These are phyloP conservation scores for Avicennia marina DNA, from an alignment of 257 asterid species.

Conservation along the genomic window DNA sequence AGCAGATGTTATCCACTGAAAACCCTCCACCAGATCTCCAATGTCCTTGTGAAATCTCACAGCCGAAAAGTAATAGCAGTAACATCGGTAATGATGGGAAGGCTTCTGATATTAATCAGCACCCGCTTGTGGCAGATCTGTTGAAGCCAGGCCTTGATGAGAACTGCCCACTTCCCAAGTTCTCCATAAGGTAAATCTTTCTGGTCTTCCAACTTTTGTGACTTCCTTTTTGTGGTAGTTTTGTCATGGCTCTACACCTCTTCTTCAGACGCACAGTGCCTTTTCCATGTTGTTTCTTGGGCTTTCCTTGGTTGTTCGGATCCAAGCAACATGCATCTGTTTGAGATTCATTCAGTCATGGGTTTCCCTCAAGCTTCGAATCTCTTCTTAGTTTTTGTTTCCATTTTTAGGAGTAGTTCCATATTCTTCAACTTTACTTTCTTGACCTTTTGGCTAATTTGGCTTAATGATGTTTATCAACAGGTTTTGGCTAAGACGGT, in stretches of 20 bases:
- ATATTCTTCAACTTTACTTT: too few relatives aligned
- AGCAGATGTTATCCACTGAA: conserved; percentile 98
- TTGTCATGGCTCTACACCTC: not conserved
- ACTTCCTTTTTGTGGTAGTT: not conserved
- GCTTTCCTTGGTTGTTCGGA: too few relatives aligned
- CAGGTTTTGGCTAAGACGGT: conserved; percentile 22
- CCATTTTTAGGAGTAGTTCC: too few relatives aligned
- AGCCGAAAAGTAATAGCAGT: conserved; percentile 29
- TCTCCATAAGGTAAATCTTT: conserved; percentile 74
- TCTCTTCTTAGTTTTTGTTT: too few relatives aligned
- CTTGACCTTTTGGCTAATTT: not conserved
- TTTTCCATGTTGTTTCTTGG: too few relatives aligned
- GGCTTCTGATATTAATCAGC: conserved; percentile 35
- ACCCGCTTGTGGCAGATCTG: conserved; percentile 60
- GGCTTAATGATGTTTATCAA: not conserved
- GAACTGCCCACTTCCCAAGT: conserved; percentile 48
- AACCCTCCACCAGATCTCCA: conserved; percentile 80
- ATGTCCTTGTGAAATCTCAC: conserved; percentile 47
- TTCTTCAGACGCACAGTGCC: too few relatives aligned
- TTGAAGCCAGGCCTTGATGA: conserved; percentile 50
- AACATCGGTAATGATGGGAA: conserved; percentile 40
- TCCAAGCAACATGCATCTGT: too few relatives aligned
- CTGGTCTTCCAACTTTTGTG: not conserved
- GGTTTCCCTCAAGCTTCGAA: too few relatives aligned
- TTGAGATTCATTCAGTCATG: too few relatives aligned